These are phyloP conservation scores for Arachis stenosperma DNA, from an alignment of 306 rosid genomes.

Conservation along the genomic window DNA sequence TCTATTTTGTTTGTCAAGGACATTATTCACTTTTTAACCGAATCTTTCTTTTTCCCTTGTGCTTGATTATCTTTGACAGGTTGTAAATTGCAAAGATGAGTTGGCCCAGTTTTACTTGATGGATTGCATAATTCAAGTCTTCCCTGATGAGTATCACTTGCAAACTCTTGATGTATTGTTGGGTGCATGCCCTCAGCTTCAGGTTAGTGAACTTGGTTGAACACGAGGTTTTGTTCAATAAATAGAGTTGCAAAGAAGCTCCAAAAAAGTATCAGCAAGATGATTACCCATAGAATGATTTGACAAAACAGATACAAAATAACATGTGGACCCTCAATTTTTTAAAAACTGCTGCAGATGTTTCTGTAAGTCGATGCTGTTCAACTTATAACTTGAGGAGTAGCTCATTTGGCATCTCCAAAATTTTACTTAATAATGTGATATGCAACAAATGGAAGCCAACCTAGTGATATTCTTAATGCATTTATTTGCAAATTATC, in stretches of 20 bases:
- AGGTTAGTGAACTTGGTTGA: conserved; percentile 55
- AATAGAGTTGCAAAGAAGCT: conserved; percentile 23
- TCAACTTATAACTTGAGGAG: conserved; percentile 27
- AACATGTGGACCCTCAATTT: background rate
- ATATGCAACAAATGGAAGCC: conserved; percentile 32
- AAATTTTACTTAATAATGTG: background rate
- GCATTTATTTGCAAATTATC: conserved; percentile 20
- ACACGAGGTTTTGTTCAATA: conserved; percentile 25
- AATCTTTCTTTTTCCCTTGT: conserved; percentile 29
- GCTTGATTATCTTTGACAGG: conserved; percentile 54
- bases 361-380: background rate
- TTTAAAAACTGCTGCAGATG: conserved; percentile 18
- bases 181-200: conserved; percentile 98
- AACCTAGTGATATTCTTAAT: conserved; percentile 26
- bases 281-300: conserved; percentile 23
- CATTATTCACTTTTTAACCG: conserved; percentile 23
- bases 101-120: conserved; percentile 89
- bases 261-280: conserved; percentile 16
- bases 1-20: conserved; percentile 18
- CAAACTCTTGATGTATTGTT: conserved; percentile 89
- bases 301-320: conserved; percentile 3
- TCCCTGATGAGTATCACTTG: conserved; percentile 97
- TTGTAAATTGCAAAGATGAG: conserved; percentile 97
- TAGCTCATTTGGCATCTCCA: conserved; percentile 34
- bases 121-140: conserved; percentile 99